These are phyloP conservation scores for Hymenoscyphus linearis DNA, from an alignment of 2,329 filamentous ascomycete species.

Conservation along the genomic window DNA sequence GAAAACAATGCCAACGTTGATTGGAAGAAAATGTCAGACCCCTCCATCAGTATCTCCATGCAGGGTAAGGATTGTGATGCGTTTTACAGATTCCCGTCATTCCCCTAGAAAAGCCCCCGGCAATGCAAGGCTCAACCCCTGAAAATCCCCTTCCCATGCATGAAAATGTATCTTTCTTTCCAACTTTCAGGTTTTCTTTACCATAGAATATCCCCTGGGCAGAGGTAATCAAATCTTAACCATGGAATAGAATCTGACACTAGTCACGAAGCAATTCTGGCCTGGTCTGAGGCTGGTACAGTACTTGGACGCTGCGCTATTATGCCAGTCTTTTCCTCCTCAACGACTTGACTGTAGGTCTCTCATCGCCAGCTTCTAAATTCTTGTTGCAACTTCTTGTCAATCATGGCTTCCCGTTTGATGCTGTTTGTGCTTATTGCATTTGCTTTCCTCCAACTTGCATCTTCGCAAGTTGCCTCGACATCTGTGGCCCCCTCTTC, in stretches of 20 bases:
- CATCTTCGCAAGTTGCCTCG: background rate
- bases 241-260: background rate
- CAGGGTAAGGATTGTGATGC: background rate
- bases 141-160: background rate
- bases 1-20: background rate
- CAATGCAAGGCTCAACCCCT: slow-evolving; percentile 1
- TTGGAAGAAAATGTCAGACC: background rate
- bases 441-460: slow-evolving; percentile 1
- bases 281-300: background rate
- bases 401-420: slow-evolving; percentile 3
- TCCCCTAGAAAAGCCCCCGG: background rate
- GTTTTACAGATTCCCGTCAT: background rate
- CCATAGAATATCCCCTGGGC: background rate
- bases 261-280: background rate
- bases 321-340: slow-evolving; percentile 1
- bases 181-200: slow-evolving; percentile 5
- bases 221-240: background rate
- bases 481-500: background rate
- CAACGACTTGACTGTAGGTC: background rate
- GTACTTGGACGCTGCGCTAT: background rate
- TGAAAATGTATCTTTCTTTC: background rate
- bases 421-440: background rate
- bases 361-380: background rate
- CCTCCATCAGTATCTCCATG: background rate
- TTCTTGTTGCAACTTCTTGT: background rate